These are phyloP conservation scores for Berberis vulgaris DNA, from an alignment of 164 flowering plant genomes.

Conservation along the genomic window DNA sequence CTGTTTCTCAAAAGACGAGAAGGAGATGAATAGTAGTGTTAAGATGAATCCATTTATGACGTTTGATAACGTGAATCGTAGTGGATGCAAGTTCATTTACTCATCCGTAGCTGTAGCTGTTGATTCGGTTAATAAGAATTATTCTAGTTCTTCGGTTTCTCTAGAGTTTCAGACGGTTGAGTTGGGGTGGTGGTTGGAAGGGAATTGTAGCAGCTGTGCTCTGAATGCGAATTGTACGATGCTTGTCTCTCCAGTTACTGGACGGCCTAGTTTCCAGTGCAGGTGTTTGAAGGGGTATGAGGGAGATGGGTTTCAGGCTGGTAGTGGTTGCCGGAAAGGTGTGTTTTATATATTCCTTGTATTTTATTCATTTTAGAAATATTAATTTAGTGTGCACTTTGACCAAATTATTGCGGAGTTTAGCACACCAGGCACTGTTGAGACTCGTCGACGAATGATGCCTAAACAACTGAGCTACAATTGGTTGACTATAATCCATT, in stretches of 20 bases:
- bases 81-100: conserved; percentile 26
- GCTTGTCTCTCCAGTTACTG: conserved; percentile 12
- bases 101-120: conserved; percentile 24
- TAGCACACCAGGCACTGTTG: too few relatives aligned
- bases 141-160: conserved; percentile 19
- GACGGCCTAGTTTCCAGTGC: conserved; percentile 37
- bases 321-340: conserved; percentile 40
- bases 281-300: conserved; percentile 40
- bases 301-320: conserved; percentile 62
- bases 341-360: neutral
- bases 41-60: conserved; percentile 15
- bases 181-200: conserved; percentile 71
- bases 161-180: conserved; percentile 40
- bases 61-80: conserved; percentile 5
- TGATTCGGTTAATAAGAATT: conserved; percentile 13
- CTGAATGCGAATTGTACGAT: conserved; percentile 27
- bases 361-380: too few relatives aligned
- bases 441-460: too few relatives aligned
- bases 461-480: too few relatives aligned
- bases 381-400: too few relatives aligned
- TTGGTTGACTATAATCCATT: too few relatives aligned
- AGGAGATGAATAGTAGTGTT: neutral
- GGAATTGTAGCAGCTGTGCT: conserved; percentile 30
- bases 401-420: too few relatives aligned
- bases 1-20: conserved; percentile 29